Evolutionary conservation across 768 basidiomycete genomes (phyloP).

Genomic region (Leucogyrophana mollusca): DNA sequence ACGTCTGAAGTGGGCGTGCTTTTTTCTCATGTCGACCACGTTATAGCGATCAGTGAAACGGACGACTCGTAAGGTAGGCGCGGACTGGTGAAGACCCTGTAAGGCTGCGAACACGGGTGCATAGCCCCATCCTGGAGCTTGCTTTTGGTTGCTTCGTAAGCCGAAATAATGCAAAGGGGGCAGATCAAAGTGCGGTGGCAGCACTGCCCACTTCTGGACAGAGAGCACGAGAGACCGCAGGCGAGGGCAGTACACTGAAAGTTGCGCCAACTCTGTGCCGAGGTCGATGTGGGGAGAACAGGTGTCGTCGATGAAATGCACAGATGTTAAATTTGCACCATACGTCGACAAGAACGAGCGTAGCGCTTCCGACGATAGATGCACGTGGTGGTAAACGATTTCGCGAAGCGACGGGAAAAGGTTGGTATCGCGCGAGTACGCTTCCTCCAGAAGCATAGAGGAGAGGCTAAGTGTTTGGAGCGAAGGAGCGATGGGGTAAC

Average conservation of each 20-base stretch:
- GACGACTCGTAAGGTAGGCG: slow-evolving; percentile 18
- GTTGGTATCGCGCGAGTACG: not conserved
- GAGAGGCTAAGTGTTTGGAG: slow-evolving; percentile 7
- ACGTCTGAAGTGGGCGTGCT: slow-evolving; percentile 11
- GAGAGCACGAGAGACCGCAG: slow-evolving; percentile 20
- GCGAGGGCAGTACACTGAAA: slow-evolving; percentile 14
- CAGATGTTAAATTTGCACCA: slow-evolving; percentile 14
- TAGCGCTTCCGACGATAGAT: not conserved
- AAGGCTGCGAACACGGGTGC: slow-evolving; percentile 11
- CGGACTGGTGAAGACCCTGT: slow-evolving; percentile 4
- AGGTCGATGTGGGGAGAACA: not conserved
- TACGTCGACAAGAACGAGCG: slow-evolving; percentile 8
- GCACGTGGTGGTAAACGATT: no score
- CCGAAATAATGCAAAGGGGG: slow-evolving; percentile 18
- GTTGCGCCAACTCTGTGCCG: slow-evolving; percentile 4
- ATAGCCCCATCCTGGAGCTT: slow-evolving; percentile 4
- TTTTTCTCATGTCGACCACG: slow-evolving; percentile 14
- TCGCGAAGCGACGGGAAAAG: not conserved
- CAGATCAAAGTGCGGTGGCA: not conserved
- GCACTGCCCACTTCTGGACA: not conserved
- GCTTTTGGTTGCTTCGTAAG: slow-evolving; percentile 6
- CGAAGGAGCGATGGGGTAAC: slow-evolving; percentile 13
- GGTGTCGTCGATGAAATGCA: slow-evolving; percentile 8
- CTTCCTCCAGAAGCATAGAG: not conserved
- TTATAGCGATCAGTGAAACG: slow-evolving; percentile 17